These are phyloP conservation scores for Podila verticillata DNA, from an alignment of 192 early-diverging fungal species.

Conservation along the genomic window DNA sequence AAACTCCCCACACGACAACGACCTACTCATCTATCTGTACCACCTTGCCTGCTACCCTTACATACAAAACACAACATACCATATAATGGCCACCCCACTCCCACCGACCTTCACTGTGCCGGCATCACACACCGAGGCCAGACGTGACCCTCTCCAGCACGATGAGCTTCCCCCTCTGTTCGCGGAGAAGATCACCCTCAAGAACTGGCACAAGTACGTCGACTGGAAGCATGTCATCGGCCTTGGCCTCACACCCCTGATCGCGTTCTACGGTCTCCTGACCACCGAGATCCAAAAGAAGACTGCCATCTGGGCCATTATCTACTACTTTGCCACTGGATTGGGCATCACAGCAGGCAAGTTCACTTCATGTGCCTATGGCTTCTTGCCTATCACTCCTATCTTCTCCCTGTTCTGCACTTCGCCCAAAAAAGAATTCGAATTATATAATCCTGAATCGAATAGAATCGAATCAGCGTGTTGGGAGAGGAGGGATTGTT, in stretches of 20 bases:
- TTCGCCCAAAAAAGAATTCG: neutral
- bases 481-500: no score
- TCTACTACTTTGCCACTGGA: conserved; percentile 82
- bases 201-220: conserved; percentile 66
- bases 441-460: neutral
- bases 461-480: no score
- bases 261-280: conserved; percentile 82
- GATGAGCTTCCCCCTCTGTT: conserved; percentile 42
- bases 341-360: conserved; percentile 90
- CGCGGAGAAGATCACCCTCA: conserved; percentile 55
- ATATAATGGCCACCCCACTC: conserved; percentile 41
- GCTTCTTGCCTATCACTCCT: no score
- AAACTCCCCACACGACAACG: no score
- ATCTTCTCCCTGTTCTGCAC: neutral
- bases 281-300: conserved; percentile 73
- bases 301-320: conserved; percentile 78
- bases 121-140: conserved; percentile 38
- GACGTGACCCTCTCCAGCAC: conserved; percentile 36
- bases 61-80: conserved; percentile 6
- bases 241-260: conserved; percentile 75
- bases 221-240: conserved; percentile 77
- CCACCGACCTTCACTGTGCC: conserved; percentile 48
- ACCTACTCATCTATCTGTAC: neutral
- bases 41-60: neutral
- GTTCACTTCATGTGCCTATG: no score